Conservation (phyloP, 305 asterid species). For the Euphrasia arctica region DNA sequence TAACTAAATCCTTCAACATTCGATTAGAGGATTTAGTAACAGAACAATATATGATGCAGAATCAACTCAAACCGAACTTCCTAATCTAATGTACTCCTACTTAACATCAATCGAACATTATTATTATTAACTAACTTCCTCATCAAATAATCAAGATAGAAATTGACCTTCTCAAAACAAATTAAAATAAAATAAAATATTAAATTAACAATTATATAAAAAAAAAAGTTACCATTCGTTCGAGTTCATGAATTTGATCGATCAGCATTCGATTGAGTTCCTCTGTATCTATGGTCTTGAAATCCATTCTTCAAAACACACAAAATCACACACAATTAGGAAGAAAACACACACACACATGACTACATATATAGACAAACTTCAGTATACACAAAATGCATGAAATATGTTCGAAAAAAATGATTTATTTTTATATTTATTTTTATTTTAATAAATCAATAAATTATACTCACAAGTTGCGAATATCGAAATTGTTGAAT, state of each 20-base stretch:
- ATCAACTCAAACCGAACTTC: not conserved
- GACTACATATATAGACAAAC: not conserved
- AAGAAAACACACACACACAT: conserved; percentile 18
- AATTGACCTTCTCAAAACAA: conserved; percentile 11
- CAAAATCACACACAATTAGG: conserved; percentile 21
- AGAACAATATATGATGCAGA: not conserved
- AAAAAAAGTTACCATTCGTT: conserved; percentile 29
- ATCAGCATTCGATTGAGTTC: conserved; percentile 28
- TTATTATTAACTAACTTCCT: not conserved
- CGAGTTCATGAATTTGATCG: conserved; percentile 31
- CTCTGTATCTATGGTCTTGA: conserved; percentile 25
- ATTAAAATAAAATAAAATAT: not conserved
- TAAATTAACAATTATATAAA: not conserved
- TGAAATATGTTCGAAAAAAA: conserved; percentile 19
- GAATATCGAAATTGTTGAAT: not conserved
- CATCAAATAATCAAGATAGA: conserved; percentile 5
- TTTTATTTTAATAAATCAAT: not conserved
- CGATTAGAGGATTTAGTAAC: too few species aligned
- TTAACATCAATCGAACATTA: not conserved
- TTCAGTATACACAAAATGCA: conserved; percentile 23
- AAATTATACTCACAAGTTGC: conserved; percentile 22
- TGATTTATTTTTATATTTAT: too few species aligned
- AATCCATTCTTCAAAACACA: conserved; percentile 28
- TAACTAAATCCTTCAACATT: not conserved
- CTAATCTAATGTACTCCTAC: not conserved